Evolutionary conservation across 2,329 filamentous ascomycete species (phyloP), one percentile per base, ranked within the genome.

Genomic region (Sporothrix inflata): DNA sequence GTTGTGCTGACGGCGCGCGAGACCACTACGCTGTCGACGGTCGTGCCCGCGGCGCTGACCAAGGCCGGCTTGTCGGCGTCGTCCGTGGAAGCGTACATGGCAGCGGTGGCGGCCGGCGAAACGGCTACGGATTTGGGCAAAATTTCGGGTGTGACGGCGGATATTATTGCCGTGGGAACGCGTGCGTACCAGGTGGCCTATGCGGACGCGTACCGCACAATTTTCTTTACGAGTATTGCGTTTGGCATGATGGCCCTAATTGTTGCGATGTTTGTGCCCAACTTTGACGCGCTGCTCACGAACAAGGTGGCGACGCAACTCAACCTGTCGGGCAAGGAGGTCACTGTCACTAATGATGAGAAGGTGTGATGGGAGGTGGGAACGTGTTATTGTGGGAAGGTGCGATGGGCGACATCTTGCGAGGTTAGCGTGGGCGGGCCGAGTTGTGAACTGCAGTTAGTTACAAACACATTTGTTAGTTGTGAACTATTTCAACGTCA

Each of bases 161-260:
- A 70, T 5, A 78, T 81, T 34, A 71, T 78, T 7, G 75, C 69
- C 9, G 74, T 75, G 2, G 79, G 78, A 6, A 61, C 73, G 21
- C 65, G 49, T 9, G 79, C 79, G 19, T 78, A 79, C 71, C 74
- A 78, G 69, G 71, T 75, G 40, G 80, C 79, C 4, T 76, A 75
- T 71, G 72, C 77, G 1, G 76, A 79, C 47, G 77, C 79, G 6
- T 79, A 78, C 67, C 71, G 75, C 34, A 79, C 79, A 1, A 78
- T 82, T 4, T 81, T 75, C 61, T 68, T 79, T 12, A 74, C 70
- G 21, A 77, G 75, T 8, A 73, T 80, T 61, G 78, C 77, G 2
- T 80, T 80, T 71, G 71, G 70, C 30, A 77, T 75, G 4, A 21
- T 79, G 4, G 77, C 74, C 3, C 72, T 79, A 19, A 67, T 75